Percentiles rank a stretch among this genome's conserved stretches.
phyloP scores from a whole-genome alignment of 78 protist genomes.

The Creolimax fragrantissima region DNA sequence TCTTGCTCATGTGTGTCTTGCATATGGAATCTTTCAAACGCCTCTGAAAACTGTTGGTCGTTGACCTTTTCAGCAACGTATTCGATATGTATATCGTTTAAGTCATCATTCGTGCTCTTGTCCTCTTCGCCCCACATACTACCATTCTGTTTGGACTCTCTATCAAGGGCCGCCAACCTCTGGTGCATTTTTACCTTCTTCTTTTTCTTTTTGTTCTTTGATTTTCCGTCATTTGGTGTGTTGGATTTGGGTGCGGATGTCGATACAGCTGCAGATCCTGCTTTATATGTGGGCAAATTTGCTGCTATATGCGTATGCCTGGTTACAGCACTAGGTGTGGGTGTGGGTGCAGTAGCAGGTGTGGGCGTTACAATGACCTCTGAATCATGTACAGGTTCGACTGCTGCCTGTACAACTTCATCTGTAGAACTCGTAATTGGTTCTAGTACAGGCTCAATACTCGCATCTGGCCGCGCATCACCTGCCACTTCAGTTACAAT shows the following conservation, averaged over 20 bases:
- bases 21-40: background rate
- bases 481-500: too few relatives aligned
- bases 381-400: background rate
- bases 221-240: background rate
- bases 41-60: background rate
- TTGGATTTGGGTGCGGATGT: background rate
- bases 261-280: background rate
- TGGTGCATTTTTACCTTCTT: background rate
- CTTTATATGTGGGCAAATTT: background rate
- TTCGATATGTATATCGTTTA: background rate
- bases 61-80: background rate
- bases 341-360: background rate
- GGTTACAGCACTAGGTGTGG: background rate
- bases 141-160: background rate
- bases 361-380: background rate
- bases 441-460: too few relatives aligned
- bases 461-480: too few relatives aligned
- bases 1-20: background rate
- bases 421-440: background rate
- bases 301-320: background rate
- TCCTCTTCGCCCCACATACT: background rate
- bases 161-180: background rate
- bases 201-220: constrained; percentile 1
- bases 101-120: background rate
- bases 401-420: background rate